phyloP scores from a whole-genome alignment of 495 filamentous ascomycete species.

The Hypoxylon subgilvum region DNA sequence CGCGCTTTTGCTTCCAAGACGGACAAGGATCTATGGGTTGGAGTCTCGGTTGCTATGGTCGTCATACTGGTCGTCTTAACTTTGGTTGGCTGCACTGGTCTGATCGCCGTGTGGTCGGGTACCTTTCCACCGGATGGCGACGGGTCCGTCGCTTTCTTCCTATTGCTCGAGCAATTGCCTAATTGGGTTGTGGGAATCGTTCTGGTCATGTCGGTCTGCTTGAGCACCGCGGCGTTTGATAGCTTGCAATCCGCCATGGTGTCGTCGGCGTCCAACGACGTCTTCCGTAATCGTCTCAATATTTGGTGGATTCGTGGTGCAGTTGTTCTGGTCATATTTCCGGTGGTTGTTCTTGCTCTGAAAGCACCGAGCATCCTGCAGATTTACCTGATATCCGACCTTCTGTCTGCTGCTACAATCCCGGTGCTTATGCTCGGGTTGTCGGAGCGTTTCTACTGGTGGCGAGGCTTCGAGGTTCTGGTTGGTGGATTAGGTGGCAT shows the following conservation, averaged over 20 bases:
- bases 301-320: slow-evolving; percentile 69
- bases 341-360: slow-evolving; percentile 71
- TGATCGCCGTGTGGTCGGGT: slow-evolving; percentile 77
- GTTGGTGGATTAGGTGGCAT: slow-evolving; percentile 74
- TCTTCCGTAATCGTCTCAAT: slow-evolving; percentile 77
- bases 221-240: slow-evolving; percentile 77
- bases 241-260: slow-evolving; percentile 78
- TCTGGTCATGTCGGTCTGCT: slow-evolving; percentile 73
- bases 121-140: slow-evolving; percentile 60
- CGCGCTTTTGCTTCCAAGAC: slow-evolving; percentile 80
- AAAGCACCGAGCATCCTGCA: slow-evolving; percentile 73
- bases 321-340: slow-evolving; percentile 71
- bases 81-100: slow-evolving; percentile 69
- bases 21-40: slow-evolving; percentile 75
- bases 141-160: slow-evolving; percentile 74
- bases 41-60: slow-evolving; percentile 66
- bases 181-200: slow-evolving; percentile 77
- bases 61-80: slow-evolving; percentile 67
- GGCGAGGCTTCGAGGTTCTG: slow-evolving; percentile 76
- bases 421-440: slow-evolving; percentile 72
- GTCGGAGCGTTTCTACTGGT: slow-evolving; percentile 67
- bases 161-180: slow-evolving; percentile 70
- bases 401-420: slow-evolving; percentile 72
- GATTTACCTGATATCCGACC: slow-evolving; percentile 78
- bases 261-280: slow-evolving; percentile 72